Evolutionary conservation across 2,329 filamentous ascomycete genomes (phyloP).

Genomic region (Escovopsis sp.): DNA sequence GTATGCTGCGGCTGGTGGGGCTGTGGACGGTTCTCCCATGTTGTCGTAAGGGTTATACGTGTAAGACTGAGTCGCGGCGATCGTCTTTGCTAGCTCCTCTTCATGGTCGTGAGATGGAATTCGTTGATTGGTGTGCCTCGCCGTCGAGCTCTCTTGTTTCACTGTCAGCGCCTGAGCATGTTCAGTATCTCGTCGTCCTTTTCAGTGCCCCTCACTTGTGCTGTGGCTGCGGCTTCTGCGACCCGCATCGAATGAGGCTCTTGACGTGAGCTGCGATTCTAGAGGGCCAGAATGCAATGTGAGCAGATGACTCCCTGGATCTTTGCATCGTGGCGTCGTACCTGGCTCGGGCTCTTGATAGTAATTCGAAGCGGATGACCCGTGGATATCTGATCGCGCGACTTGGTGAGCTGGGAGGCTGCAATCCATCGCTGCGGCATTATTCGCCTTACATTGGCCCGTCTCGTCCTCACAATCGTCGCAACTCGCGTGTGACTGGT

Average conservation of each 20-base stretch:
- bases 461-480: constrained; percentile 2
- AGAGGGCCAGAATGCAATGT: constrained; percentile 1
- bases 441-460: constrained; percentile 5
- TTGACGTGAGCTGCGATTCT: constrained; percentile 1
- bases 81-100: constrained; percentile 8
- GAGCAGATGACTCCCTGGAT: background rate
- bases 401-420: constrained; percentile 2
- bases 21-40: constrained; percentile 7
- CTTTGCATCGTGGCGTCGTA: background rate
- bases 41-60: constrained; percentile 5
- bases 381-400: constrained; percentile 5
- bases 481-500: constrained; percentile 3
- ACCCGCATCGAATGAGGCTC: background rate
- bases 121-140: constrained; percentile 1
- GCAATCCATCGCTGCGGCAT: background rate
- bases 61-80: constrained; percentile 9
- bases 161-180: background rate
- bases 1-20: constrained; percentile 7
- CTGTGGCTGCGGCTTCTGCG: constrained; percentile 1
- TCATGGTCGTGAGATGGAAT: constrained; percentile 5
- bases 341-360: constrained; percentile 5
- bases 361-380: constrained; percentile 3
- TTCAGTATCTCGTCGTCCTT: background rate
- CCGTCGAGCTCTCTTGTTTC: background rate
- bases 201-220: constrained; percentile 2